Evolutionary conservation across 495 filamentous ascomycete species (phyloP).

Genomic region (Trichoderma asperelloides): DNA sequence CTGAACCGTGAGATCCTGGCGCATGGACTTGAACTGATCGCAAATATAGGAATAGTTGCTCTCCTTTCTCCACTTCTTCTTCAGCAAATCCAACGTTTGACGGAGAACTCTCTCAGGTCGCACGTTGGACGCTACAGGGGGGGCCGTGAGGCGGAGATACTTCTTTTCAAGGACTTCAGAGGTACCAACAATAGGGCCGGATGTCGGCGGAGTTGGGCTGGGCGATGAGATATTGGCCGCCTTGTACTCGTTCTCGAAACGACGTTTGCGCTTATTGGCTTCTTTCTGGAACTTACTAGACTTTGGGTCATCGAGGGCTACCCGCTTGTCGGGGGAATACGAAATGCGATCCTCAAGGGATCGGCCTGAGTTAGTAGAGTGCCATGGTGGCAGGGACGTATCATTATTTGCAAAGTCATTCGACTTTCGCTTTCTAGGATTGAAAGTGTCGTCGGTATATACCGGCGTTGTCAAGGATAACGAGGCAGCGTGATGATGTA

Average conservation of each 20-base stretch:
- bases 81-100: conserved; percentile 77
- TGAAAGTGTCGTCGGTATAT: conserved; percentile 10
- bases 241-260: conserved; percentile 65
- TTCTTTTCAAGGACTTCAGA: conserved; percentile 83
- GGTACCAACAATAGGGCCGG: conserved; percentile 78
- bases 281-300: conserved; percentile 85
- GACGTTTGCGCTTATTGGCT: conserved; percentile 78
- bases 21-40: conserved; percentile 98
- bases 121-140: conserved; percentile 77
- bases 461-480: neutral
- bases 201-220: conserved; percentile 42
- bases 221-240: conserved; percentile 51
- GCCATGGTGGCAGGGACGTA: conserved; percentile 57
- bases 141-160: conserved; percentile 86
- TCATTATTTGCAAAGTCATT: conserved; percentile 43
- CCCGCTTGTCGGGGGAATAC: conserved; percentile 47
- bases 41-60: conserved; percentile 95
- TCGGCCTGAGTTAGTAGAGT: conserved; percentile 52
- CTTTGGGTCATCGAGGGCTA: conserved; percentile 33
- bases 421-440: conserved; percentile 74
- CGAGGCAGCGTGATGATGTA: conserved; percentile 1
- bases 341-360: conserved; percentile 72
- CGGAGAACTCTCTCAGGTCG: conserved; percentile 74
- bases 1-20: conserved; percentile 96
- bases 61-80: conserved; percentile 89